Evolutionary conservation across 2,329 filamentous ascomycete genomes (phyloP).

Genomic region (Fragosphaeria purpurea): DNA sequence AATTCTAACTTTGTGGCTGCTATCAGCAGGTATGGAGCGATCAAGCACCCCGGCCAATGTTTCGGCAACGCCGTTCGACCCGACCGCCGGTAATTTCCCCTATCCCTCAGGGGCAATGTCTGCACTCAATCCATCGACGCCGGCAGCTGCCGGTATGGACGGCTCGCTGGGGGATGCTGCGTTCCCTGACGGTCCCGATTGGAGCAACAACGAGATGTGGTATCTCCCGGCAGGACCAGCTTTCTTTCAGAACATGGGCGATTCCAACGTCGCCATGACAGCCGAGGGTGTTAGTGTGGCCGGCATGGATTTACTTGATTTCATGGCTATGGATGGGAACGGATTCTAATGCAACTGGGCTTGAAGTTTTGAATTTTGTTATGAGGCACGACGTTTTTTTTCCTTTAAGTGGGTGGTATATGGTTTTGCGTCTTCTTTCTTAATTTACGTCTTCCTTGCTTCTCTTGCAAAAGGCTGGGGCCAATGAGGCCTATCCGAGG

Average conservation of each 20-base stretch:
- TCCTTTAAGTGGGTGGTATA: too few relatives aligned
- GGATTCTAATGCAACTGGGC: neutral
- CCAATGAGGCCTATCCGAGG: too few relatives aligned
- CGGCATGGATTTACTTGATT: conserved; percentile 56
- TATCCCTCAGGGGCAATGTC: conserved; percentile 38
- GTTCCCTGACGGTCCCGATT: conserved; percentile 38
- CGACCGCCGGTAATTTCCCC: conserved; percentile 44
- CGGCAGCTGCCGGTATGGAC: conserved; percentile 26
- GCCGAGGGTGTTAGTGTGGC: conserved; percentile 58
- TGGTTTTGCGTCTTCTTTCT: too few relatives aligned
- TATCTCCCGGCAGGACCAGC: conserved; percentile 54
- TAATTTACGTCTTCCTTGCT: too few relatives aligned
- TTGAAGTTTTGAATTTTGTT: too few relatives aligned
- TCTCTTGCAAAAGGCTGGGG: too few relatives aligned
- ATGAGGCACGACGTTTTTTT: too few relatives aligned
- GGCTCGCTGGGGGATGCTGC: conserved; percentile 23
- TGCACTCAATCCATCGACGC: conserved; percentile 39
- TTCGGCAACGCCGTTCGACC: conserved; percentile 54
- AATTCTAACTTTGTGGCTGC: neutral
- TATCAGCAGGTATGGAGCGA: conserved; percentile 21
- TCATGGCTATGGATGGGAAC: conserved; percentile 43
- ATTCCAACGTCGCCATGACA: conserved; percentile 53
- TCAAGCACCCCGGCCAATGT: conserved; percentile 40
- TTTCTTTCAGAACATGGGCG: conserved; percentile 55
- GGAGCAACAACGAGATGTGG: conserved; percentile 55